Evolutionary conservation across 495 filamentous ascomycete genomes (phyloP).

Genomic region (Aspergillus ostianus): DNA sequence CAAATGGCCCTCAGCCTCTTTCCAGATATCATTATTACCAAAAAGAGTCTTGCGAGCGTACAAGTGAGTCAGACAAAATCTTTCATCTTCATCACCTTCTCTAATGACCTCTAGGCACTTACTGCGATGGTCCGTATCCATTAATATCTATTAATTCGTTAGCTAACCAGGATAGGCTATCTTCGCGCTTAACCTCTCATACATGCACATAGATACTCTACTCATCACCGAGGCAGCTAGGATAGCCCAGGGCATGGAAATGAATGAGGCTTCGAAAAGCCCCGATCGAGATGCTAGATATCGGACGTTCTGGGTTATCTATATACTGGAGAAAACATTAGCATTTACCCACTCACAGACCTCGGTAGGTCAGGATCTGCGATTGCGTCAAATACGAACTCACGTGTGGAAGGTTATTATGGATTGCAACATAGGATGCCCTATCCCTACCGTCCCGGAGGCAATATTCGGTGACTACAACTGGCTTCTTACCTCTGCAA

Average conservation of each 20-base stretch:
- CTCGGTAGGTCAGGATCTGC: background rate
- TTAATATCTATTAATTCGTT: background rate
- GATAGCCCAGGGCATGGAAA: background rate
- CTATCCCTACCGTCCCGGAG: background rate
- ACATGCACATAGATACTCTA: background rate
- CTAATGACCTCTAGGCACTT: background rate
- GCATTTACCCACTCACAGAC: background rate
- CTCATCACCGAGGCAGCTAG: background rate
- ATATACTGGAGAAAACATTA: background rate
- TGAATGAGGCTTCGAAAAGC: background rate
- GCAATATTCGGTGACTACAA: background rate
- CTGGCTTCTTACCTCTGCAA: background rate
- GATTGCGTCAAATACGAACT: background rate
- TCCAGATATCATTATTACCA: background rate
- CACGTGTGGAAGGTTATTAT: background rate
- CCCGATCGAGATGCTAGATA: background rate
- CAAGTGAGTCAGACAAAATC: background rate
- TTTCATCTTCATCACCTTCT: background rate
- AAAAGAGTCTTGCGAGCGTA: background rate
- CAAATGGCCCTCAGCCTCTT: background rate
- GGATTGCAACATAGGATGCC: background rate
- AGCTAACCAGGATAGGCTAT: background rate
- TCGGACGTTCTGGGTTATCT: background rate
- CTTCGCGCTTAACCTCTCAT: background rate
- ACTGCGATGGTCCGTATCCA: background rate